Conservation (phyloP, 345 rosid genomes). For the Eucalyptus erythrocorys region DNA sequence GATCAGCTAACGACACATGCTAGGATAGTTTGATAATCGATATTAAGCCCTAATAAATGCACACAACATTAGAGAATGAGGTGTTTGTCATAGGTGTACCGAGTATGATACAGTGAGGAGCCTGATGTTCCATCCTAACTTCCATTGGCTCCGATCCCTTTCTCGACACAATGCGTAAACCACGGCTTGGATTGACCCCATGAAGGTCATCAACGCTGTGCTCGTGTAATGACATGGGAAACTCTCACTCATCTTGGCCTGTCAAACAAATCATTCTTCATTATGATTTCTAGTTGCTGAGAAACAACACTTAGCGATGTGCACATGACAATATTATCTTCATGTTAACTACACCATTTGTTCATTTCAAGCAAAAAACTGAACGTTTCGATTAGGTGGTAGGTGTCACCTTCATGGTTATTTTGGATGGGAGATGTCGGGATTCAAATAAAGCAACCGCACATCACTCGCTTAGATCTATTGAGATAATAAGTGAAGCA, state of each 20-base stretch:
- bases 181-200: not conserved
- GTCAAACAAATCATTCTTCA: not conserved
- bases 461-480: not conserved
- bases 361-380: not conserved
- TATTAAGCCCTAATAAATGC: not conserved
- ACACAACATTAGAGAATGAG: not conserved
- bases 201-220: not conserved
- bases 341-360: not conserved
- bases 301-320: not conserved
- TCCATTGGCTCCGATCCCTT: constrained; percentile 15
- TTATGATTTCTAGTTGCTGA: not conserved
- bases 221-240: not conserved
- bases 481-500: not conserved
- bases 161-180: constrained; percentile 5
- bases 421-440: not conserved
- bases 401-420: not conserved
- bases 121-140: constrained; percentile 17
- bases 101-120: not conserved
- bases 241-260: not conserved
- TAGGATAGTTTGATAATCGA: not conserved
- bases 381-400: not conserved
- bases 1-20: not conserved
- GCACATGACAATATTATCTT: not conserved
- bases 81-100: not conserved
- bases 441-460: not conserved